A percentile compares a stretch with the other conserved stretches of the same genome.
phyloP scores from a whole-genome alignment of 2,329 filamentous ascomycete genomes.

The Pseudogymnoascus sp. region DNA sequence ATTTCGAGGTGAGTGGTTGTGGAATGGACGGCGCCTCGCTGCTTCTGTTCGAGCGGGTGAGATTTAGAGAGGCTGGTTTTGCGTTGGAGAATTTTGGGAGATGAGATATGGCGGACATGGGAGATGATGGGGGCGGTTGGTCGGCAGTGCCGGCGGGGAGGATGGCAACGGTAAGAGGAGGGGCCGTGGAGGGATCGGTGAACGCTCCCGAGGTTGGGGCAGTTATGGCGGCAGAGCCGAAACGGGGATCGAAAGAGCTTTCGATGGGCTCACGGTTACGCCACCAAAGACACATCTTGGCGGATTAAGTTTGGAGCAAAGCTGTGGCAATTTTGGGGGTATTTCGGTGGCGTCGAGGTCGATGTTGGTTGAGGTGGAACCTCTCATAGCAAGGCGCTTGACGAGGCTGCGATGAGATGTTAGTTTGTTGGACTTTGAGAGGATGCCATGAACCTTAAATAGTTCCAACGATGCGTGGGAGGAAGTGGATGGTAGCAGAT shows the following conservation, averaged over 20 bases:
- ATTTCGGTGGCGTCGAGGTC: neutral
- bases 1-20: constrained; percentile 7
- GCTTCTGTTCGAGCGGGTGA: neutral
- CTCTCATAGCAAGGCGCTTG: neutral
- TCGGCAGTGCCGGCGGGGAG: neutral
- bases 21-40: constrained; percentile 8
- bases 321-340: neutral
- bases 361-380: neutral
- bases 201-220: constrained; percentile 20
- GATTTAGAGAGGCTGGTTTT: neutral
- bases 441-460: neutral
- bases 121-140: neutral
- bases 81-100: constrained; percentile 11
- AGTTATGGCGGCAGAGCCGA: constrained; percentile 23
- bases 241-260: constrained; percentile 22
- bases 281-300: constrained; percentile 8
- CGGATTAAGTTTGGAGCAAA: neutral
- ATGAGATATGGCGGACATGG: constrained; percentile 10
- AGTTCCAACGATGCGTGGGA: neutral
- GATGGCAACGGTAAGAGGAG: neutral
- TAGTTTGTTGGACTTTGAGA: neutral
- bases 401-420: neutral
- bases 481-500: too few species aligned
- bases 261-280: constrained; percentile 17
- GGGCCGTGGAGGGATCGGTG: constrained; percentile 11